A percentile compares a stretch with the other conserved stretches of the same genome.
These are phyloP conservation scores for Suillus americanus DNA, from an alignment of 768 basidiomycete species.

Conservation along the genomic window DNA sequence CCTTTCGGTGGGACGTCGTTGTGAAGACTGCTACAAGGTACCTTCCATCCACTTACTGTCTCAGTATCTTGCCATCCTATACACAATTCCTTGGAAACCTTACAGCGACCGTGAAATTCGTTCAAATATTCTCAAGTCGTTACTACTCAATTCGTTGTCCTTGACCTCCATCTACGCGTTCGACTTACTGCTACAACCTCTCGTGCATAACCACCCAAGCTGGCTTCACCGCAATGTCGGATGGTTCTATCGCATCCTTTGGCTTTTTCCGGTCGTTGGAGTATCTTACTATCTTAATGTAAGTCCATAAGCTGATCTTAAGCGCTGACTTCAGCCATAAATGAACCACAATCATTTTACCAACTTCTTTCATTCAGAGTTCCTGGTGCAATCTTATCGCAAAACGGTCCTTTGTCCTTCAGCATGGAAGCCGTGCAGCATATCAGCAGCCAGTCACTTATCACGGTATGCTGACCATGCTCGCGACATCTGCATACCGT, in stretches of 20 bases:
- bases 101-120: conserved; percentile 75
- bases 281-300: conserved; percentile 83
- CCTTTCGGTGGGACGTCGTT: conserved; percentile 72
- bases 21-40: conserved; percentile 59
- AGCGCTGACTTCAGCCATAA: not conserved
- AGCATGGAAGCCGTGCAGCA: conserved; percentile 61
- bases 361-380: conserved; percentile 43
- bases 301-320: conserved; percentile 24
- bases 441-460: conserved; percentile 58
- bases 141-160: conserved; percentile 70
- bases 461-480: conserved; percentile 66
- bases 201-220: conserved; percentile 58
- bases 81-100: conserved; percentile 8
- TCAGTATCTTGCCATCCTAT: conserved; percentile 11
- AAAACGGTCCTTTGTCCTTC: conserved; percentile 69
- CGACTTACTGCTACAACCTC: conserved; percentile 67
- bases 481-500: conserved; percentile 82
- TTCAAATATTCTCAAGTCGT: conserved; percentile 70
- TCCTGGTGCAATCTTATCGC: conserved; percentile 79
- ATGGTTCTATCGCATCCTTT: conserved; percentile 74
- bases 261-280: conserved; percentile 78
- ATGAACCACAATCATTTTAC: not conserved
- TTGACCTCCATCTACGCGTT: conserved; percentile 75
- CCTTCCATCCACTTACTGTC: conserved; percentile 14
- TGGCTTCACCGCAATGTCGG: conserved; percentile 75